phyloP scores from a whole-genome alignment of 78 protist genomes.

The Reticulomyxa filosa region DNA sequence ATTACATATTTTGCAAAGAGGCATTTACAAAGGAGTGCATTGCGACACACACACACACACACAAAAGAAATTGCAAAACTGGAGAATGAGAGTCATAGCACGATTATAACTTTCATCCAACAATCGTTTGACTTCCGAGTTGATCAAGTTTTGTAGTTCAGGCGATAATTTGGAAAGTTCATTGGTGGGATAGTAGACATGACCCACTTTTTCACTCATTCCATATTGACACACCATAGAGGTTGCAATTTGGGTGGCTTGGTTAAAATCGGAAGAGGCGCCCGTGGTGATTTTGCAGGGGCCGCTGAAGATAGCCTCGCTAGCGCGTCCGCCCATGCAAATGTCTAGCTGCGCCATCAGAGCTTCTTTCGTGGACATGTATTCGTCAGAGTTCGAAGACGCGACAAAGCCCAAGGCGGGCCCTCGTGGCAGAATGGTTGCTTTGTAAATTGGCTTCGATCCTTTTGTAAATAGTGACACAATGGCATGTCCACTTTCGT shows the following conservation, averaged over 20 bases:
- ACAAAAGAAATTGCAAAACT: too few species aligned
- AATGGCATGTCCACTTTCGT: constrained; percentile 91
- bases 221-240: constrained; percentile 20
- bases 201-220: constrained; percentile 14
- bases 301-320: constrained; percentile 9
- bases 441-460: constrained; percentile 66
- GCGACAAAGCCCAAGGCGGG: constrained; percentile 21
- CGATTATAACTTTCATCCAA: too few species aligned
- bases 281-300: constrained; percentile 58
- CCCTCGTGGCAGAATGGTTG: constrained; percentile 54
- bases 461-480: constrained; percentile 46
- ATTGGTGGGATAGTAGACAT: too few species aligned
- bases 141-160: too few species aligned
- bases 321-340: constrained; percentile 23
- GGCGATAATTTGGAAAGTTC: too few species aligned
- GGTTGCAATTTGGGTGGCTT: constrained; percentile 48
- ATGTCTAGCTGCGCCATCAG: constrained; percentile 15
- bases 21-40: too few species aligned
- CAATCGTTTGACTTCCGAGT: too few species aligned
- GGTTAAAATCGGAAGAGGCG: neutral
- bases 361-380: constrained; percentile 1
- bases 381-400: neutral
- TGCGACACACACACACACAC: too few species aligned
- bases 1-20: too few species aligned
- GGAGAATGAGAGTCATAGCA: too few species aligned